Base-by-base conservation (phyloP, 2,329 filamentous ascomycete species). In the Diaporthe vexans region DNA sequence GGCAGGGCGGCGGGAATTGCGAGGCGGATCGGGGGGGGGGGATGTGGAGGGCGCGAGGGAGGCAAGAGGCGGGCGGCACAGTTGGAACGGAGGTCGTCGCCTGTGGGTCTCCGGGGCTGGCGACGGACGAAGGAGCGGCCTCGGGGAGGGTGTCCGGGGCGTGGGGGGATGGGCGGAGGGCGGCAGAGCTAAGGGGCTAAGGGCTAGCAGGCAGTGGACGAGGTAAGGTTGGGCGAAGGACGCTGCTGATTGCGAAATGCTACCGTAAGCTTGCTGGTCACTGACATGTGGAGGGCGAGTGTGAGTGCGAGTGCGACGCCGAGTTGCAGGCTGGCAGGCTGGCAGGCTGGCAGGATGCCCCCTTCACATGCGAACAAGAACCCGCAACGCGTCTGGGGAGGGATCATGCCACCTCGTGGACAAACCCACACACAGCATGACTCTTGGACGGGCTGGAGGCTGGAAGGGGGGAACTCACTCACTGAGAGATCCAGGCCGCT, bases 11-110 rank as follows among this genome's bases (percentile, higher is more conserved):
- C 86, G 85, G 81, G 89, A 88, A 80, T 90, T 89, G 21, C 9
- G 40, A 87, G 84, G 90, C 87, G 79, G 88, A 82, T 75, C 90
- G 88, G 74, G 88, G 89, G 68, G 84, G n/a, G n/a, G n/a, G n/a
- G n/a, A n/a, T n/a, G 11, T 81, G 76, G 24, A 88, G 91, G 77
- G 87, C 86, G 75, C 87, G 84, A 78, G 78, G 76, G 56, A 59
- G 58, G 40, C 58, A 10, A 29, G 40, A 43, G 40, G 40, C 40
- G 40, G 77, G 77, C 76, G 76, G 77, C 54, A 73, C 77, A 76
- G 70, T 61, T 57, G 51, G 48, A 40, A 40, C 63, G 68, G 54
- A 46, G 33, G 67, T 56, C 40, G 56, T 73, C 46, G 74, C 11
- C 21, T 67, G 74, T 72, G 72, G 74, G 54, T 69, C 65, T 70